phyloP scores from a whole-genome alignment of 106 monocot genomes.

The Dendrobium chrysotoxum region DNA sequence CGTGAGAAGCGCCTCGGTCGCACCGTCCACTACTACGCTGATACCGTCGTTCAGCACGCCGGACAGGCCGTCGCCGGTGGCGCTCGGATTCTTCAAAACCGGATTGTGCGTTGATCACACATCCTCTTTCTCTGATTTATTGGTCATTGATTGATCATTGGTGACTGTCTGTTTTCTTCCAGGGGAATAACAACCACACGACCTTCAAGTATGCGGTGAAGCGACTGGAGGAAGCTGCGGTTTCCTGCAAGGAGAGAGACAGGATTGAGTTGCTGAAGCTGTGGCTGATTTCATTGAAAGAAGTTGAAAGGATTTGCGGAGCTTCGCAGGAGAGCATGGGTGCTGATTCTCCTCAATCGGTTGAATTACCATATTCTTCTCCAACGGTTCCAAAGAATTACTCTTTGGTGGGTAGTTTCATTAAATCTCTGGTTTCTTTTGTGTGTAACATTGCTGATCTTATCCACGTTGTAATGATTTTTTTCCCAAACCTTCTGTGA shows the following conservation, averaged over 20 bases:
- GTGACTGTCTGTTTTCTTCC: not conserved
- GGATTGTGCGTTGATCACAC: constrained; percentile 25
- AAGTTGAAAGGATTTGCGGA: not conserved
- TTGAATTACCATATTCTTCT: not conserved
- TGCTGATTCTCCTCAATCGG: not conserved
- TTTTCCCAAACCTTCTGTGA: not conserved
- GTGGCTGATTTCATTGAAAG: constrained; percentile 48
- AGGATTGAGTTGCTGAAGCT: constrained; percentile 40
- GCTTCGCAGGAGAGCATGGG: not conserved
- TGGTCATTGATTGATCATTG: not conserved
- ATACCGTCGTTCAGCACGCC: constrained; percentile 72
- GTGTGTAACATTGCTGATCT: not conserved
- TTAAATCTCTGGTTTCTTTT: not conserved
- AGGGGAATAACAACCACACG: constrained; percentile 20
- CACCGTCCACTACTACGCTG: constrained; percentile 69
- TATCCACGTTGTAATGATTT: not conserved
- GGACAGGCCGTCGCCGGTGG: constrained; percentile 85
- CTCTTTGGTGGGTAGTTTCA: not conserved
- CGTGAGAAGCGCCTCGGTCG: constrained; percentile 61
- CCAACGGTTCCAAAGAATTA: not conserved
- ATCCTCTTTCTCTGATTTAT: not conserved
- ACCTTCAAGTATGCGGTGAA: constrained; percentile 31
- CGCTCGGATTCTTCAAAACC: constrained; percentile 60
- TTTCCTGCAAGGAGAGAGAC: constrained; percentile 43
- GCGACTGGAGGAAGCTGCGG: constrained; percentile 45